Evolutionary conservation across 495 filamentous ascomycete species (phyloP), one percentile per base, ranked within the genome.

Genomic region (Talaromyces nanjingensis): DNA sequence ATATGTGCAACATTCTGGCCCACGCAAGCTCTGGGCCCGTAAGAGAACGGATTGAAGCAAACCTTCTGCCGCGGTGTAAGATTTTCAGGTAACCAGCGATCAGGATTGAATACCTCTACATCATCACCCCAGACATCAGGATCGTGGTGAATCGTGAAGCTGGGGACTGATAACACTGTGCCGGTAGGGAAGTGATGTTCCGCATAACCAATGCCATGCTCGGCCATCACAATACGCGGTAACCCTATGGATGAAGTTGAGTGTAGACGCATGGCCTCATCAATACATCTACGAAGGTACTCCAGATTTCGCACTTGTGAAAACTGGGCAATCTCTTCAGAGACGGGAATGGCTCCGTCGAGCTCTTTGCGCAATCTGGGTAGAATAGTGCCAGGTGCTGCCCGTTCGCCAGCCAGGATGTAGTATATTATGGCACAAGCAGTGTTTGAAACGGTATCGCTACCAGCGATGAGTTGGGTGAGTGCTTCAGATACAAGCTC

Each of bases 1-100:
- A 93, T 91, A 74, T 92, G 88, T 3, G 90, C 90, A 2, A 93
- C 87, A 69, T 91, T 91, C 59, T 87, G 70, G 0, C 90, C 90
- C 42, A 93, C 87, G 67, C 90, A 93, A 1, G 86, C 82, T 14
- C 90, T 72, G 0, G 90, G 90, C 0, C 90, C 90, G 65, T 87
- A 81, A 55, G 82, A 86, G 66, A 93, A 93, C 0, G 90, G 90
- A 53, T 92, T 89, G 62, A 93, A 93, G 0, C 83, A 82, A 31
- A 75, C 76, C 71, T 89, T 89, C 70, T 90, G 88, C 59, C 76
- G 71, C 45, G 81, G 65, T 9, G 86, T 89, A 16, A 84, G 47
- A 5, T 64, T 64, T 0, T 63, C 63, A 27, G 64, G 59, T 57
- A 73, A 66, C 90, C 90, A 96, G 20, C 91, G 78, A 71, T 91